phyloP scores from a whole-genome alignment of 768 basidiomycete genomes.

The Chiua virens region DNA sequence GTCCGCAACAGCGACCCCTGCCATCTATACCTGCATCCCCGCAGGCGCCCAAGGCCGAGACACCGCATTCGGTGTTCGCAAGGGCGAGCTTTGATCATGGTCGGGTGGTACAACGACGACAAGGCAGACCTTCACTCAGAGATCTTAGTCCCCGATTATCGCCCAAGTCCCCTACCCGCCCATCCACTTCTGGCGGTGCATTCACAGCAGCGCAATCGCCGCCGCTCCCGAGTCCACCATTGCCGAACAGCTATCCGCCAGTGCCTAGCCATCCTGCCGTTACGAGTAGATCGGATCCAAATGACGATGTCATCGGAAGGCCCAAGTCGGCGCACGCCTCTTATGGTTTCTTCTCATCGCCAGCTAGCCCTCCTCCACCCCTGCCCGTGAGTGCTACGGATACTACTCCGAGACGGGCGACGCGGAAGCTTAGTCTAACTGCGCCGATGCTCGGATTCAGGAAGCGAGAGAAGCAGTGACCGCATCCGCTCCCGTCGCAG shows the following conservation, averaged over 20 bases:
- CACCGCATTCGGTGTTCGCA: constrained; percentile 18
- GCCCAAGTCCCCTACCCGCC: constrained; percentile 29
- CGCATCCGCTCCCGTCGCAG: not conserved
- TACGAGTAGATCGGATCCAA: constrained; percentile 2
- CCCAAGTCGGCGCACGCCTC: constrained; percentile 31
- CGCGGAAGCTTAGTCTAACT: constrained; percentile 68
- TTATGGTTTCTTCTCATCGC: constrained; percentile 13
- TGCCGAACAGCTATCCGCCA: not conserved
- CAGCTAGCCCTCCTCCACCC: constrained; percentile 17
- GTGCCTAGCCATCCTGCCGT: not conserved
- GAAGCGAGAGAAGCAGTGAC: constrained; percentile 49
- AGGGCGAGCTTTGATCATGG: constrained; percentile 19
- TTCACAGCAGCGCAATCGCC: constrained; percentile 10
- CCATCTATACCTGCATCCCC: constrained; percentile 34
- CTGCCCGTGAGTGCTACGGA: constrained; percentile 19
- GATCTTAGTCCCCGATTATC: not conserved
- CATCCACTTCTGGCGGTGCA: constrained; percentile 42
- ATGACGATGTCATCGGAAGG: not conserved
- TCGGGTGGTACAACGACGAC: constrained; percentile 12
- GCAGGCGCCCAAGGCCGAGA: constrained; percentile 14
- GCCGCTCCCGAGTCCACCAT: not conserved
- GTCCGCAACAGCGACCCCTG: constrained; percentile 15
- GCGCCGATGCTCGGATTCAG: constrained; percentile 56
- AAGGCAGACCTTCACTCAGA: not conserved
- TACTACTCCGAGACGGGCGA: constrained; percentile 38